Base-by-base conservation (phyloP, 2,329 filamentous ascomycete genomes). In the Gaeumannomyces sp. region DNA sequence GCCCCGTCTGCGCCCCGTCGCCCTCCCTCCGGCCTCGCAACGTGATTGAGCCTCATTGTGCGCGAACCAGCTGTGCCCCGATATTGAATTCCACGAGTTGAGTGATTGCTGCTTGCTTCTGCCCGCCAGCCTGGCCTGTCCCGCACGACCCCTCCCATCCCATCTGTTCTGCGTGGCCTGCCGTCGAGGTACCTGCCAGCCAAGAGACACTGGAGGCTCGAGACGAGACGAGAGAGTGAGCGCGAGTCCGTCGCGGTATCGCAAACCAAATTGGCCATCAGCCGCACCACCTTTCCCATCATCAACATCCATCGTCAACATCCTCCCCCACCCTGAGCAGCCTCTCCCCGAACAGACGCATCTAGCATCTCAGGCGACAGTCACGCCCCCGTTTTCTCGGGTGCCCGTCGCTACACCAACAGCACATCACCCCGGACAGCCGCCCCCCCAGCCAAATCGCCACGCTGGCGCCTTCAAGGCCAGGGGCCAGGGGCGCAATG, bases 401-500 rank as follows among this genome's bases (percentile, higher is more conserved):
- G 45, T 53, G 45, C 22, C 6, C 45, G 19, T 53, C 45, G 45
- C 45, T n/a, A 16, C 45, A 53, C 45, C 45, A 11, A 11, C 10
- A 53, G 22, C 45, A 8, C 45, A n/a, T 11, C 45, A 53, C 45
- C 45, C 45, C 45, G 45, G 45, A n/a, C 45, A n/a, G 45, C 45
- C 6, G 45, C 45, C 45, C 45, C 45, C 45, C 45, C 45, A 11
- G 45, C 45, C 45, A 19, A 53, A 53, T 53, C 45, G 45, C 45
- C 45, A 53, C 45, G 45, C 45, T 53, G 45, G 45, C 45, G 5
- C 45, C 45, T 14, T n/a, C 45, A 53, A n/a, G 45, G 16, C 45
- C 19, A 53, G 45, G 45, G 45, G 45, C 45, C 45, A 53, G 45
- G 45, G 45, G 45, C 64, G 69, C 35, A 59, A 78, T 79, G 77